phyloP scores from a whole-genome alignment of 441 rosid genomes.

The Erodium moschatum region DNA sequence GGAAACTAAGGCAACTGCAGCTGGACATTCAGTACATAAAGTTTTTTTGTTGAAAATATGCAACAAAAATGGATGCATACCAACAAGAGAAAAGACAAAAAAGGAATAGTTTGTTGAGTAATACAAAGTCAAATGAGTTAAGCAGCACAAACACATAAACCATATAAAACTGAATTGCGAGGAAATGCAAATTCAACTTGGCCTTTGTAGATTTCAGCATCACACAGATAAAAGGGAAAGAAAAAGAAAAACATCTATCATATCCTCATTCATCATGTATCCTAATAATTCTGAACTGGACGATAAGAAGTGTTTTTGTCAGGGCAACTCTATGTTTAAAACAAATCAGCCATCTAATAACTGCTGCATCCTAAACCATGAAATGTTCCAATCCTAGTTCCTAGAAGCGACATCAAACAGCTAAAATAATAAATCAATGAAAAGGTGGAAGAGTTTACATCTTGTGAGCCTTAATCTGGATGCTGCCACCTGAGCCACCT shows the following conservation, averaged over 20 bases:
- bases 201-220: too few relatives aligned
- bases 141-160: not conserved
- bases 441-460: constrained; percentile 43
- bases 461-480: constrained; percentile 53
- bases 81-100: not conserved
- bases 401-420: not conserved
- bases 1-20: not conserved
- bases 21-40: not conserved
- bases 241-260: too few relatives aligned
- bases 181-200: not conserved
- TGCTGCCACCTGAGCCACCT: constrained; percentile 96
- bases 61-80: not conserved
- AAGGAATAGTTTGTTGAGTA: not conserved
- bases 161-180: not conserved
- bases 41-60: not conserved
- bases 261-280: not conserved
- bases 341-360: not conserved
- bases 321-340: not conserved
- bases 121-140: constrained; percentile 1
- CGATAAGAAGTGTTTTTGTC: not conserved
- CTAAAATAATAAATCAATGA: not conserved
- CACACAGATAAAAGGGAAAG: too few relatives aligned
- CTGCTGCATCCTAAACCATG: not conserved
- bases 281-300: not conserved
- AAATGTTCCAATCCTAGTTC: not conserved